A percentile compares a stretch with the other conserved stretches of the same genome.
phyloP scores from a whole-genome alignment of 2,329 filamentous ascomycete genomes.

The Macrophomina pseudophaseolina region DNA sequence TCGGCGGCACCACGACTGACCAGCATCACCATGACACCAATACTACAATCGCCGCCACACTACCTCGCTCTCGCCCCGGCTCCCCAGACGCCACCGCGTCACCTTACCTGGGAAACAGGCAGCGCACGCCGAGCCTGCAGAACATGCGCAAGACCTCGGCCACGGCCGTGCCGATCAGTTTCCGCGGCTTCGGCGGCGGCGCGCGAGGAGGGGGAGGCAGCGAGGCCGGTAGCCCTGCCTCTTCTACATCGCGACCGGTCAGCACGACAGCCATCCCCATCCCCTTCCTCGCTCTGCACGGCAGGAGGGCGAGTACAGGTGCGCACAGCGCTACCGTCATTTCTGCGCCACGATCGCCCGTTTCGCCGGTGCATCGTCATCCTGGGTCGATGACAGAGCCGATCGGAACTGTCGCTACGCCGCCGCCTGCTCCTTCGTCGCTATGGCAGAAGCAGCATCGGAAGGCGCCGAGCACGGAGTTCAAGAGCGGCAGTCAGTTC shows the following conservation, averaged over 20 bases:
- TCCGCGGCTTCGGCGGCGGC: not conserved
- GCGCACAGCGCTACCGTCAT: slow-evolving; percentile 46
- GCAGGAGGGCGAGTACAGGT: not conserved
- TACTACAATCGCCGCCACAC: not conserved
- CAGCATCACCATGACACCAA: not conserved
- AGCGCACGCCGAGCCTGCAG: not conserved
- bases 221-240: not conserved
- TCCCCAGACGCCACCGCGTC: not conserved
- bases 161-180: slow-evolving; percentile 17
- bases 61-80: not conserved
- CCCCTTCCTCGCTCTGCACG: slow-evolving; percentile 7
- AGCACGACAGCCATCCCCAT: slow-evolving; percentile 13
- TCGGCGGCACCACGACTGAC: not conserved
- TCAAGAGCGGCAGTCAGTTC: slow-evolving; percentile 65
- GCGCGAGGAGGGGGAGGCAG: not conserved
- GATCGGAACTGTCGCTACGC: not conserved
- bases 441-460: slow-evolving; percentile 45
- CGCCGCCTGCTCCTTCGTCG: not conserved
- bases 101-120: not conserved
- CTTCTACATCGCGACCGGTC: not conserved
- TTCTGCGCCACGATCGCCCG: slow-evolving; percentile 38
- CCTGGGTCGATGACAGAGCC: not conserved
- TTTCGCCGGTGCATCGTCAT: not conserved
- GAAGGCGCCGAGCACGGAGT: slow-evolving; percentile 58
- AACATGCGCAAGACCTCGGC: slow-evolving; percentile 14